Base-by-base conservation (phyloP, 306 rosid genomes). In the Ormosia emarginata region DNA sequence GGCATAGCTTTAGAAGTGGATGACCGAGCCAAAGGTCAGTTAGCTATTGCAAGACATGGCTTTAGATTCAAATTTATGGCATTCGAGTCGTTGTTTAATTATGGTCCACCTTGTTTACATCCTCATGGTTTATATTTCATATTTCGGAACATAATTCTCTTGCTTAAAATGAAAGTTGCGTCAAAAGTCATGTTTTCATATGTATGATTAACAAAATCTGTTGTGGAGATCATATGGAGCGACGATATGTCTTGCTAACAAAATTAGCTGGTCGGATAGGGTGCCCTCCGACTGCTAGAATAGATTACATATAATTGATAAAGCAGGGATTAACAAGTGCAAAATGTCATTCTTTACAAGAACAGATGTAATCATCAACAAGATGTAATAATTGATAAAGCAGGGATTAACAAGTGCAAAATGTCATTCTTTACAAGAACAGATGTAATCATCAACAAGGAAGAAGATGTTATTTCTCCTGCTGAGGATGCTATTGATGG, bases 1-100 rank as follows among this genome's bases (percentile, higher is more conserved):
- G 99, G 93, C 64, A 67, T 96, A 41, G 99, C 97, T 57, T 90
- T 96, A 15, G 97, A 96, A 87, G 92, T 96, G 7, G 97, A 96
- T 88, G 94, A 93, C 30, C 85, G 99, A 80, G 98, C 98, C 74
- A 91, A 80, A 87, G 98, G 99, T 96, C 46, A 79, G 94, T n/a
- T n/a, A 34, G 34, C 62, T 30, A 53, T 34, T 78, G 8, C n/a
- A n/a, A n/a, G n/a, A n/a, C n/a, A n/a, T n/a, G n/a, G n/a, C n/a
- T n/a, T n/a, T n/a, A n/a, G n/a, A n/a, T n/a, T n/a, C n/a, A n/a
- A n/a, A n/a, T n/a, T n/a, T n/a, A n/a, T n/a, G n/a, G n/a, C n/a
- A n/a, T n/a, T n/a, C n/a, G n/a, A n/a, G n/a, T n/a, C n/a, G n/a
- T n/a, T n/a, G n/a, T n/a, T n/a, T n/a, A n/a, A 67, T 71, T 67